Conservation (phyloP, 306 rosid genomes). For the Citrullus amarus region DNA sequence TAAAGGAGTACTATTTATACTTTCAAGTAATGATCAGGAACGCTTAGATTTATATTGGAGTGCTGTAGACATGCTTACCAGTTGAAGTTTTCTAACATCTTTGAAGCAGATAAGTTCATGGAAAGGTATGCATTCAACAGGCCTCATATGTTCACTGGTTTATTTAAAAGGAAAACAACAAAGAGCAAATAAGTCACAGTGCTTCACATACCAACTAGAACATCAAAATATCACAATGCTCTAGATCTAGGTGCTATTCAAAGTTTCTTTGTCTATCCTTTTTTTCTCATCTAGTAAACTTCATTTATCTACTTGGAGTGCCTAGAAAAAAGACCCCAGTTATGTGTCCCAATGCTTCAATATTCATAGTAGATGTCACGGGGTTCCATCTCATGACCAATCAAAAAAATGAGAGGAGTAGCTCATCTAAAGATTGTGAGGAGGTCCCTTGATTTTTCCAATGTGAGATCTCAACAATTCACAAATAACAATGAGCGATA, state of each 20-base stretch:
- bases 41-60: neutral
- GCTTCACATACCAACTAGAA: neutral
- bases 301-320: neutral
- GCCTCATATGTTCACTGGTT: constrained; percentile 58
- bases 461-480: neutral
- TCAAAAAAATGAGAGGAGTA: too few relatives aligned
- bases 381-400: too few relatives aligned
- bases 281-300: neutral
- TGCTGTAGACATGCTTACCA: constrained; percentile 41
- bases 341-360: neutral
- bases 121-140: constrained; percentile 54
- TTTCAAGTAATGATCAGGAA: neutral
- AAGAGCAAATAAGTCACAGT: neutral
- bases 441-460: too few relatives aligned
- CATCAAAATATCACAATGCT: neutral
- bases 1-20: neutral
- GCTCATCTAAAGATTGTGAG: too few relatives aligned
- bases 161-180: constrained; percentile 18
- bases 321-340: neutral
- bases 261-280: neutral
- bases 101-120: constrained; percentile 74
- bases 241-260: neutral
- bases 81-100: constrained; percentile 69
- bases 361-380: neutral
- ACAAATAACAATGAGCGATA: neutral